phyloP scores from a whole-genome alignment of 108 stramenopile genomes.

The Skeletonema potamos region DNA sequence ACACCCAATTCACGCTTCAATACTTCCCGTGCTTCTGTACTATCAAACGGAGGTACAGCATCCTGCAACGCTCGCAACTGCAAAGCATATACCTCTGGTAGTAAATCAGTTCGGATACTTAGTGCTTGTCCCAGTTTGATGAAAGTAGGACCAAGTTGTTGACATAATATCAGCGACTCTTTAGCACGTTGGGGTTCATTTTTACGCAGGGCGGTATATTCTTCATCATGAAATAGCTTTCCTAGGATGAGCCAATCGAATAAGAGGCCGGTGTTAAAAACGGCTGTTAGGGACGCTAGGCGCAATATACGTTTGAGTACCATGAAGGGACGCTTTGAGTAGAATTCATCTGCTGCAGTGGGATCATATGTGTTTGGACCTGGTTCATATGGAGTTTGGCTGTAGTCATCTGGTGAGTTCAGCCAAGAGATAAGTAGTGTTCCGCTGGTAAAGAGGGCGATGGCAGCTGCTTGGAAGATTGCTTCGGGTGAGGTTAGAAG shows the following conservation, averaged over 20 bases:
- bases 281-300: slow-evolving; percentile 51
- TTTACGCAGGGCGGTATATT: slow-evolving; percentile 58
- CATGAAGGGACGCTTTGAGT: slow-evolving; percentile 50
- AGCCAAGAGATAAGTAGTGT: slow-evolving; percentile 2
- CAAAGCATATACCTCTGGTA: slow-evolving; percentile 78
- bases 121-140: slow-evolving; percentile 87
- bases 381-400: slow-evolving; percentile 58
- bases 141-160: slow-evolving; percentile 85
- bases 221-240: slow-evolving; percentile 61
- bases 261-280: slow-evolving; percentile 69
- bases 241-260: slow-evolving; percentile 76
- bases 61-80: slow-evolving; percentile 86
- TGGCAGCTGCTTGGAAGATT: background rate
- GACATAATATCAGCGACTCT: slow-evolving; percentile 60
- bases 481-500: background rate
- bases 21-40: slow-evolving; percentile 54
- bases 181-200: slow-evolving; percentile 74
- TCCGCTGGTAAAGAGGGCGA: background rate
- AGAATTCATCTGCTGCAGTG: slow-evolving; percentile 49
- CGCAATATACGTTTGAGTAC: slow-evolving; percentile 60
- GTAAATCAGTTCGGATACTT: slow-evolving; percentile 83
- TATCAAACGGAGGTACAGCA: slow-evolving; percentile 80
- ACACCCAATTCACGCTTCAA: slow-evolving; percentile 63
- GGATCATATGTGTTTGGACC: slow-evolving; percentile 68
- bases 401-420: slow-evolving; percentile 45